Evolutionary conservation across 2,329 filamentous ascomycete genomes (phyloP), one percentile per base, ranked within the genome.

Genomic region (Cryphonectria naterciae): DNA sequence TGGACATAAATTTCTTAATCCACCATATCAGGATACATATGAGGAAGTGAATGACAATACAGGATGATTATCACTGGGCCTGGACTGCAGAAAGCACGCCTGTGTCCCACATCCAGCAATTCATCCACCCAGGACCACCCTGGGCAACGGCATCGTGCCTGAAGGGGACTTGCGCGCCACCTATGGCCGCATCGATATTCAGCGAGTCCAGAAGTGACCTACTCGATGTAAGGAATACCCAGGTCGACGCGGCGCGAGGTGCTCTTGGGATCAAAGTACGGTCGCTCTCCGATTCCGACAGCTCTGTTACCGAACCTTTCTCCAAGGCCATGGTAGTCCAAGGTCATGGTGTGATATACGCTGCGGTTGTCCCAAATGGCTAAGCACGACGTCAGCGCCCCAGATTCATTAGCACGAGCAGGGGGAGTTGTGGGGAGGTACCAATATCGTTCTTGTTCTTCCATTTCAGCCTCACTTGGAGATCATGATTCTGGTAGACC

Each of bases 341-440:
- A 87, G 0, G 87, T 90, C 0, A 87, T 87, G 15, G 84, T 85
- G 74, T 68, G 66, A 78, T 87, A 89, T 0, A 81, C 84, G 68
- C 85, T 86, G 8, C 88, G 80, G 72, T 90, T 90, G 73, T 91
- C 88, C 88, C 88, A 91, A 72, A 90, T 88, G 0, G 87, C 86
- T 65, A 52, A 4, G 4, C 4, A 49, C 7, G 41, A 32, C 7
- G 25, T 46, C 41, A 65, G 58, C 15, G 5, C n/a, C 19, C 10
- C 1, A 11, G 4, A 4, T 32, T 6, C 77, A 6, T 0, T 22
- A 17, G 4, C 2, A 25, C 52, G 17, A 68, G 73, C 72, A 65
- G 32, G 3, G 39, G 39, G n/a, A 46, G 2, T 25, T 22, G 25
- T 22, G 25, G 19, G 39, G n/a, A 37, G 2, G n/a, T 19, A 81